Conservation (phyloP, 345 rosid species). For the Lepidium didymum region DNA sequence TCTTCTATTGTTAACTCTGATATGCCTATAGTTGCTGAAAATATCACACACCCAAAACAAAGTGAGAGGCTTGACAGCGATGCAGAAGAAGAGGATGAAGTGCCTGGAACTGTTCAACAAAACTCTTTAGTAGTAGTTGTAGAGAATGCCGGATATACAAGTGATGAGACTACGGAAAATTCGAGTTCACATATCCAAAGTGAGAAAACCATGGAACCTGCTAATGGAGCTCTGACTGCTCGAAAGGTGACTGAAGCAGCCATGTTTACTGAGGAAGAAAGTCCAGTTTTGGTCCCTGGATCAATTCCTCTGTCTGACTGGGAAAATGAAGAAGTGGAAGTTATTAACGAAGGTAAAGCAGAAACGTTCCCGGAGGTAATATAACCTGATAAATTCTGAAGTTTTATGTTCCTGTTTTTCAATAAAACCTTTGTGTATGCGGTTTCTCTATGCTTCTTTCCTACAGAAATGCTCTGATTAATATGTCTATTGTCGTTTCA, state of each 20-base stretch:
- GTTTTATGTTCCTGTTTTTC: background rate
- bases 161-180: slow-evolving; percentile 18
- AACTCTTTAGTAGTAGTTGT: slow-evolving; percentile 26
- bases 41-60: slow-evolving; percentile 22
- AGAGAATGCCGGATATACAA: slow-evolving; percentile 28
- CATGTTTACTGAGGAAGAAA: slow-evolving; percentile 35
- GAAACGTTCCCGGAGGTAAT: slow-evolving; percentile 27
- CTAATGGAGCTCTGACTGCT: slow-evolving; percentile 12
- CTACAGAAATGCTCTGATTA: background rate
- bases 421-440: background rate
- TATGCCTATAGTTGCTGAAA: slow-evolving; percentile 21
- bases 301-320: slow-evolving; percentile 28
- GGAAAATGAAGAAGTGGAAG: slow-evolving; percentile 25
- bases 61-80: background rate
- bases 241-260: slow-evolving; percentile 20
- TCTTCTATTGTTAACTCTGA: slow-evolving; percentile 16
- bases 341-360: slow-evolving; percentile 21
- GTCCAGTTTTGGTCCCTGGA: slow-evolving; percentile 68
- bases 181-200: slow-evolving; percentile 8
- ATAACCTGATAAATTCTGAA: slow-evolving; percentile 10
- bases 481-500: background rate
- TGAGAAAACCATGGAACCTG: slow-evolving; percentile 8
- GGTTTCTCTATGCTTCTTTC: background rate
- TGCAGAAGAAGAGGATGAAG: slow-evolving; percentile 12
- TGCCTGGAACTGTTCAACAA: slow-evolving; percentile 13